These are phyloP conservation scores for Alternaria gaisen DNA, from an alignment of 2,329 filamentous ascomycete species.

Conservation along the genomic window DNA sequence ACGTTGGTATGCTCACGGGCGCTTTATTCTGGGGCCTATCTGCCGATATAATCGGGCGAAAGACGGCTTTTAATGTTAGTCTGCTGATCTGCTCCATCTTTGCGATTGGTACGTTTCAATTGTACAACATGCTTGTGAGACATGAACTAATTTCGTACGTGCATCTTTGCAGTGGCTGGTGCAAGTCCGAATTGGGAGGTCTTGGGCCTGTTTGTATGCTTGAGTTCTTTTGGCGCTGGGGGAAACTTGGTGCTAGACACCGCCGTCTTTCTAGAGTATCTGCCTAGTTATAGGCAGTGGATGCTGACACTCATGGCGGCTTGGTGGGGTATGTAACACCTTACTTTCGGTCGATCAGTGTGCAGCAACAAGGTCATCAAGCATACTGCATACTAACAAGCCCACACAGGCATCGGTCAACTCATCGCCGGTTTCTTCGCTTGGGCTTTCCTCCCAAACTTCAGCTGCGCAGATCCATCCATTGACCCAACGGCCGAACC, in stretches of 20 bases:
- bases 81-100: constrained; percentile 63
- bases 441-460: constrained; percentile 63
- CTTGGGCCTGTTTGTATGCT: constrained; percentile 69
- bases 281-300: constrained; percentile 69
- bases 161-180: constrained; percentile 64
- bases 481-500: constrained; percentile 49
- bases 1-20: constrained; percentile 64
- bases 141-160: background rate
- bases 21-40: constrained; percentile 74
- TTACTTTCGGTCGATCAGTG: background rate
- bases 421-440: constrained; percentile 63
- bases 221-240: constrained; percentile 71
- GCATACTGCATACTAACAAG: background rate
- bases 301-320: constrained; percentile 69
- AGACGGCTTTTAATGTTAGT: constrained; percentile 73
- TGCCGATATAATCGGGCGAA: constrained; percentile 73
- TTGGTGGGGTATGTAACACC: constrained; percentile 58
- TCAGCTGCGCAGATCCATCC: constrained; percentile 54
- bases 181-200: constrained; percentile 72
- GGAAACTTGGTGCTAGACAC: constrained; percentile 72
- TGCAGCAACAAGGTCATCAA: too few species aligned
- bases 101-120: background rate
- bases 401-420: constrained; percentile 56
- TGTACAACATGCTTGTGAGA: background rate
- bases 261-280: constrained; percentile 66